phyloP scores from a whole-genome alignment of 495 filamentous ascomycete genomes.

The Letharia lupina region DNA sequence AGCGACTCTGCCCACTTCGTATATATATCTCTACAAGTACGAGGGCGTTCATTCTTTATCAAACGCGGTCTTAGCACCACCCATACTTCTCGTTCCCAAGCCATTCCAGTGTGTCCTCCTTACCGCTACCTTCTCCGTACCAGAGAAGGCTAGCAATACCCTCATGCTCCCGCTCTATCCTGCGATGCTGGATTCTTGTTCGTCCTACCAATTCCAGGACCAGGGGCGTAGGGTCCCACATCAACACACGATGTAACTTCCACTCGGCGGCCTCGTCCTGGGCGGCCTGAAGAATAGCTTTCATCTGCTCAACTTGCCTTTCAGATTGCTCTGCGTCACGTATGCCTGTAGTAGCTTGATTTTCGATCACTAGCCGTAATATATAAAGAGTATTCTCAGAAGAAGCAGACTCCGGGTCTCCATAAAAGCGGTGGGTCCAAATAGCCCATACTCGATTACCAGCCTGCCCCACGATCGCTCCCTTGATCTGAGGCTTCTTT shows the following conservation, averaged over 20 bases:
- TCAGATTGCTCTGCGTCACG: not conserved
- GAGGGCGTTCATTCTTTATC: not conserved
- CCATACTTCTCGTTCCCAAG: constrained; percentile 13
- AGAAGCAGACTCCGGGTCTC: constrained; percentile 1
- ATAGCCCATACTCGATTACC: constrained; percentile 16
- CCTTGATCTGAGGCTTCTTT: constrained; percentile 9
- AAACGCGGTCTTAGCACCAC: constrained; percentile 6
- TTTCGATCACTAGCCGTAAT: constrained; percentile 18
- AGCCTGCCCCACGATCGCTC: constrained; percentile 10
- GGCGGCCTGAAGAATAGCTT: constrained; percentile 19
- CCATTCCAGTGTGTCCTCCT: not conserved
- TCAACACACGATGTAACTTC: constrained; percentile 15
- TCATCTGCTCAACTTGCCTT: constrained; percentile 14
- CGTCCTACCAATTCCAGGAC: constrained; percentile 15
- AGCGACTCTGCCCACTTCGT: no score
- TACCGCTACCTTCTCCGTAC: constrained; percentile 13
- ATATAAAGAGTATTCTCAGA: constrained; percentile 17
- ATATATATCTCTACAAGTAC: no score
- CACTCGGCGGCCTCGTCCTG: constrained; percentile 23
- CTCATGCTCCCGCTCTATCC: constrained; percentile 18
- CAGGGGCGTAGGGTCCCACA: constrained; percentile 23
- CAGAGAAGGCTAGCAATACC: constrained; percentile 19
- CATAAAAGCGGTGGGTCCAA: constrained; percentile 19
- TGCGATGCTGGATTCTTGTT: constrained; percentile 10
- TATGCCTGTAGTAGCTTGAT: not conserved